These are phyloP conservation scores for Lecanoromycetidae sp. DNA, from an alignment of 2,329 filamentous ascomycete species.

Conservation along the genomic window DNA sequence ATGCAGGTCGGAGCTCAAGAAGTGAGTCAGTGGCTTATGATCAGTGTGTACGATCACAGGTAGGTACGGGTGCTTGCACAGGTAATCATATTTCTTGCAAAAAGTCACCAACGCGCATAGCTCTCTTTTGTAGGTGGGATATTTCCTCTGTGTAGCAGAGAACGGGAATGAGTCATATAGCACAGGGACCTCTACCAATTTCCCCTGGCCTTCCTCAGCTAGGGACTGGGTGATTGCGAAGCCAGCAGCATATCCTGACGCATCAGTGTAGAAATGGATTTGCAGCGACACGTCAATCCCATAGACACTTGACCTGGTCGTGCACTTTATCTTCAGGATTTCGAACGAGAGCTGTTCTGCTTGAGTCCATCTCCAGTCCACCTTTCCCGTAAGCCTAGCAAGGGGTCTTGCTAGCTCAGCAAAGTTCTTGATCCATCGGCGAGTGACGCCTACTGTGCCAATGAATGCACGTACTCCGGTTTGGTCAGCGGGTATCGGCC, in stretches of 20 bases:
- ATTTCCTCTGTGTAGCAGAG: neutral
- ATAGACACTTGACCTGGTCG: neutral
- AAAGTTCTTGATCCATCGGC: constrained; percentile 8
- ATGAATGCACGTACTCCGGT: neutral
- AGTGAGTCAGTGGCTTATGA: neutral
- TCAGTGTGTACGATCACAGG: neutral
- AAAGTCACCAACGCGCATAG: constrained; percentile 1
- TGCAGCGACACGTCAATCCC: neutral
- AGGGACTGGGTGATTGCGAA: neutral
- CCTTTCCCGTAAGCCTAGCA: neutral
- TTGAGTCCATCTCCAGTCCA: neutral
- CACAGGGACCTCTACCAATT: neutral
- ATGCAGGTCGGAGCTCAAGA: neutral
- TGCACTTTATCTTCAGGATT: constrained; percentile 4
- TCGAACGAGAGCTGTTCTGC: constrained; percentile 5
- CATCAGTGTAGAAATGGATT: constrained; percentile 5
- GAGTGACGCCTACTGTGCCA: neutral
- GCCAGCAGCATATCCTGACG: neutral
- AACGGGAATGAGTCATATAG: constrained; percentile 5
- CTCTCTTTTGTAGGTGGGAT: constrained; percentile 5
- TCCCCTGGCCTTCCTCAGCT: neutral
- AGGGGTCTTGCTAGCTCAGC: neutral
- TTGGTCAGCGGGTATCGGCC: neutral
- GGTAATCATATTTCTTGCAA: constrained; percentile 2
- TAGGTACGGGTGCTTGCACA: neutral